Evolutionary conservation across 805 yeast genomes (phyloP), one percentile per base, ranked within the genome.

Genomic region (Kodamaea kakaduensis): DNA sequence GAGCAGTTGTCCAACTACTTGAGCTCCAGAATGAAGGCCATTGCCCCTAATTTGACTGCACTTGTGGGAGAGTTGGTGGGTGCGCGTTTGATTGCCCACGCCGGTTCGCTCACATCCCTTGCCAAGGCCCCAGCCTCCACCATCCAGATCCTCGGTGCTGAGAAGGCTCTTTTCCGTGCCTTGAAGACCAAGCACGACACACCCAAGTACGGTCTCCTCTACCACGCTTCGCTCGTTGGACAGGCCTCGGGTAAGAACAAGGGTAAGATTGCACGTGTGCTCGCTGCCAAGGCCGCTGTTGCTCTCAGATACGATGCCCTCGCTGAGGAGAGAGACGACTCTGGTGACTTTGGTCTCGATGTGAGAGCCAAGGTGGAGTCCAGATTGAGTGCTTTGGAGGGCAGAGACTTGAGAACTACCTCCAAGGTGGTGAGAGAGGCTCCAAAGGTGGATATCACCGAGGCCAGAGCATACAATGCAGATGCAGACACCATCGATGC

Each of bases 101-200:
- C 97, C 36, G 98, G 98, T 56, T 85, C 96, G 49, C 72, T 93
- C 53, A 81, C 89, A 53, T 86, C 95, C 40, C 75, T 93, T 53
- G 95, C 98, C 49, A 93, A 93, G 72, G 94, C 97, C 32, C 97
- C 98, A 50, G 97, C 98, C 44, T 93, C 98, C 15, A 93, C 98
- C 39, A 83, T 93, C 46, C 98, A 93, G 75, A 90, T 93, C 50
- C 76, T 93, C 61, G 98, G 98, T 65, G 97, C 98, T 46, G 98
- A 93, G 72, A 93, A 93, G 78, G 98, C 98, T 27, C 74, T 93
- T 43, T 93, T 93, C 78, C 83, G 98, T 73, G 98, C 98, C 44
- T 79, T 93, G 58, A 93, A 93, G 75, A 93, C 98, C 41, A 93
- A 93, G 69, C 96, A 89, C 56, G 96, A 93, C 65, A 93, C 98